A percentile compares a stretch with the other conserved stretches of the same genome.
Evolutionary conservation across 768 basidiomycete genomes (phyloP).

Genomic region (Megacollybia marginata): DNA sequence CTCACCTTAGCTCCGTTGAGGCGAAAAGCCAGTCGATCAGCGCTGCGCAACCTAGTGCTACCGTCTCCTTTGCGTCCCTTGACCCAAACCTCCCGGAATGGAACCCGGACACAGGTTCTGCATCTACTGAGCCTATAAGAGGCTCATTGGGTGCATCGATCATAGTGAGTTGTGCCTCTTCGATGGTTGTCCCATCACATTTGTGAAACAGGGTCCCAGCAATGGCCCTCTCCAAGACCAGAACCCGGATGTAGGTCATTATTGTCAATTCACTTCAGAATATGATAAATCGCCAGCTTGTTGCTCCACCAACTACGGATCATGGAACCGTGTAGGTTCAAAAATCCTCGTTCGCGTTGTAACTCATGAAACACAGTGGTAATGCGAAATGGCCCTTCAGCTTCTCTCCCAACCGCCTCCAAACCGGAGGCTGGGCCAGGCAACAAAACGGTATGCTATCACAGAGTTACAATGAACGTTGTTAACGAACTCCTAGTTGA

Average conservation of each 20-base stretch:
- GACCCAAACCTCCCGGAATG: constrained; percentile 40
- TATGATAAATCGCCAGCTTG: too few relatives aligned
- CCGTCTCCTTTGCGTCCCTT: constrained; percentile 35
- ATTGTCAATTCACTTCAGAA: too few relatives aligned
- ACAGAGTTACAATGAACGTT: neutral
- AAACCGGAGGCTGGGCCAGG: constrained; percentile 61
- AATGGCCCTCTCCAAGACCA: constrained; percentile 48
- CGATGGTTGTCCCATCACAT: too few relatives aligned
- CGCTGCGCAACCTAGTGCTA: constrained; percentile 23
- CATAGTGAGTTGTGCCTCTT: constrained; percentile 13
- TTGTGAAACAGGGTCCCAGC: constrained; percentile 32
- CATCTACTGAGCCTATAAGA: constrained; percentile 26
- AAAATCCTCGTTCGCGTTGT: constrained; percentile 6
- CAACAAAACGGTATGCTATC: constrained; percentile 44
- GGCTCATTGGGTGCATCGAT: constrained; percentile 33
- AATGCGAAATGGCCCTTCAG: constrained; percentile 63
- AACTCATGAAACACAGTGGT: constrained; percentile 11
- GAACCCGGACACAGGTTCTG: constrained; percentile 16
- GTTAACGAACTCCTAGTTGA: constrained; percentile 18
- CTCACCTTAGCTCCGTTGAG: too few relatives aligned
- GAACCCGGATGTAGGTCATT: constrained; percentile 35
- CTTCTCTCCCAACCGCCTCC: constrained; percentile 51
- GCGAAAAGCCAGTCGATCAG: neutral
- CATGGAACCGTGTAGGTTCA: constrained; percentile 33
- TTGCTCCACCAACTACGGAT: constrained; percentile 34